phyloP scores from a whole-genome alignment of 352 stramenopile genomes.

The Globisporangium alternatum region DNA sequence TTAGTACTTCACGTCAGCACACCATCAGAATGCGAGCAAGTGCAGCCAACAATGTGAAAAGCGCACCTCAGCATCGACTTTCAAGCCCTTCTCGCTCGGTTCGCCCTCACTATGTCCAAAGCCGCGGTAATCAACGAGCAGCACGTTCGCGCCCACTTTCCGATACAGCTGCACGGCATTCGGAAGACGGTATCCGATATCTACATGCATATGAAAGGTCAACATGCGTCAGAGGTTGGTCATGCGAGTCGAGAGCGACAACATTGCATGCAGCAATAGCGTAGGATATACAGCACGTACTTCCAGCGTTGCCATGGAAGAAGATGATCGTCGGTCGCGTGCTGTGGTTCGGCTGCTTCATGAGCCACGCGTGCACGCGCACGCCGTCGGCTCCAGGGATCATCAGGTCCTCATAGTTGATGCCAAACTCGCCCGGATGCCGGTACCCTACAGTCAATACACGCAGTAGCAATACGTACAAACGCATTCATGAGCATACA shows the following conservation, averaged over 20 bases:
- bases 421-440: slow-evolving; percentile 78
- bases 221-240: background rate
- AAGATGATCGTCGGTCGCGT: slow-evolving; percentile 89
- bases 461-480: slow-evolving; percentile 6
- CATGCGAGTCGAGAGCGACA: background rate
- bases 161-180: slow-evolving; percentile 91
- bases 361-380: slow-evolving; percentile 90
- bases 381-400: slow-evolving; percentile 85
- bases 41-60: background rate
- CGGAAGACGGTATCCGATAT: slow-evolving; percentile 92
- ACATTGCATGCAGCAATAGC: background rate
- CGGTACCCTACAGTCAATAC: slow-evolving; percentile 64
- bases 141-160: slow-evolving; percentile 85
- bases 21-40: too few relatives aligned
- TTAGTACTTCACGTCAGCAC: too few relatives aligned
- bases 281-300: slow-evolving; percentile 28
- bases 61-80: slow-evolving; percentile 87
- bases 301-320: slow-evolving; percentile 94
- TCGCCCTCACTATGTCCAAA: slow-evolving; percentile 90
- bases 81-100: slow-evolving; percentile 87
- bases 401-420: slow-evolving; percentile 90
- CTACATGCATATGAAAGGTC: slow-evolving; percentile 22
- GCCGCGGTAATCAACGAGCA: slow-evolving; percentile 94
- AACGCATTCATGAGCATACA: background rate
- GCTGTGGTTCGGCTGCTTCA: slow-evolving; percentile 74